These are phyloP conservation scores for Umbellularia californica DNA, from an alignment of 164 flowering plant genomes.

Conservation along the genomic window DNA sequence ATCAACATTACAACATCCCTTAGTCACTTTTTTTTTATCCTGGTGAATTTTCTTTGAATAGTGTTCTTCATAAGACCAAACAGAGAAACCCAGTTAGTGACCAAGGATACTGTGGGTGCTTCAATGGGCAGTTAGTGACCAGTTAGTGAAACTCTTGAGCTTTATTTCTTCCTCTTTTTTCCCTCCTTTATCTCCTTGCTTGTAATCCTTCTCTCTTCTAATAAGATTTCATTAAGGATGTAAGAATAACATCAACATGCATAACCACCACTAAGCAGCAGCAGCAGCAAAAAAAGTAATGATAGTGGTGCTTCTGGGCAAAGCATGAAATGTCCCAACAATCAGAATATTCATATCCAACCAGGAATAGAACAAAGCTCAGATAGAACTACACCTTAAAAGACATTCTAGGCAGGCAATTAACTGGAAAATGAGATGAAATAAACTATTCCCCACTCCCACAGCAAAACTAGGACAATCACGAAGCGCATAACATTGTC, in stretches of 20 bases:
- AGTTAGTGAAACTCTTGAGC: neutral
- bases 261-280: neutral
- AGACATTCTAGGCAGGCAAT: neutral
- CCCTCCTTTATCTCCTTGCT: neutral
- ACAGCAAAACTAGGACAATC: no score
- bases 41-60: no score
- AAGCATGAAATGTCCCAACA: neutral
- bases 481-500: neutral
- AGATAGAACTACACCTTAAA: no score
- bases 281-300: neutral
- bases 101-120: no score
- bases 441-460: neutral
- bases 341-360: neutral
- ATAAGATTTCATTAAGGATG: neutral
- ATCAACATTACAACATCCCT: no score
- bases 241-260: neutral
- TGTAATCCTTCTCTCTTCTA: neutral
- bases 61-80: no score
- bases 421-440: neutral
- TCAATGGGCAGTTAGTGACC: no score
- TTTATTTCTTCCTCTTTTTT: neutral
- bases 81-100: no score
- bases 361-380: neutral
- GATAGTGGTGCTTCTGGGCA: neutral
- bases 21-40: no score